These are phyloP conservation scores for Discostella stelligeroides DNA, from an alignment of 108 stramenopile species.

Conservation along the genomic window DNA sequence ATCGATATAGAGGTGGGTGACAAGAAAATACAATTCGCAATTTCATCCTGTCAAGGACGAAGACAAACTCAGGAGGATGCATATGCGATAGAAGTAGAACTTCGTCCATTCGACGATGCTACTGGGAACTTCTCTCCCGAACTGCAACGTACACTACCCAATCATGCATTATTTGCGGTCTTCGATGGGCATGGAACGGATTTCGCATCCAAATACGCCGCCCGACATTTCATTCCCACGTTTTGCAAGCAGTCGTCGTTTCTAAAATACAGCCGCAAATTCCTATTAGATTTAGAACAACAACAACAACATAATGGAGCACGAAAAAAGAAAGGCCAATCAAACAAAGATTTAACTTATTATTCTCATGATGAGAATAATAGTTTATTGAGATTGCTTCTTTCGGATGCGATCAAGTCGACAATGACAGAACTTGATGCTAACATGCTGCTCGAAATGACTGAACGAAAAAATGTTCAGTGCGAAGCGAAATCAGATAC, in stretches of 20 bases:
- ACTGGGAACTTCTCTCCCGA: not conserved
- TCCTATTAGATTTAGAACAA: constrained; percentile 22
- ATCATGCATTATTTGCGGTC: constrained; percentile 74
- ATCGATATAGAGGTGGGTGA: not conserved
- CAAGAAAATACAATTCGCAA: constrained; percentile 18
- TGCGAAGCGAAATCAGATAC: not conserved
- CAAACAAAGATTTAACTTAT: too few species aligned
- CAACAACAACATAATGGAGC: constrained; percentile 35
- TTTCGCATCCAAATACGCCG: constrained; percentile 70
- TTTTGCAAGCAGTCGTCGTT: constrained; percentile 57
- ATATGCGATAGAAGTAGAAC: constrained; percentile 43
- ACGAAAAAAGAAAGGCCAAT: constrained; percentile 41
- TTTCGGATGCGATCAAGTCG: constrained; percentile 15
- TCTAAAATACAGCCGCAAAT: constrained; percentile 43
- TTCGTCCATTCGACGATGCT: not conserved
- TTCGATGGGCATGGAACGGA: constrained; percentile 89
- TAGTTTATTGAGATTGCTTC: constrained; percentile 7
- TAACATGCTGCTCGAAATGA: constrained; percentile 22
- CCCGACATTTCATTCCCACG: constrained; percentile 55
- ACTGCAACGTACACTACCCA: constrained; percentile 10
- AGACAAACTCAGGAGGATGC: constrained; percentile 78
- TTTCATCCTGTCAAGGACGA: constrained; percentile 72
- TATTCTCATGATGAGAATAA: not conserved
- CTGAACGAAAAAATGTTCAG: not conserved
- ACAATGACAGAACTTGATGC: constrained; percentile 33